These are phyloP conservation scores for Aspergillus sp. DNA, from an alignment of 2,329 filamentous ascomycete genomes.

Conservation along the genomic window DNA sequence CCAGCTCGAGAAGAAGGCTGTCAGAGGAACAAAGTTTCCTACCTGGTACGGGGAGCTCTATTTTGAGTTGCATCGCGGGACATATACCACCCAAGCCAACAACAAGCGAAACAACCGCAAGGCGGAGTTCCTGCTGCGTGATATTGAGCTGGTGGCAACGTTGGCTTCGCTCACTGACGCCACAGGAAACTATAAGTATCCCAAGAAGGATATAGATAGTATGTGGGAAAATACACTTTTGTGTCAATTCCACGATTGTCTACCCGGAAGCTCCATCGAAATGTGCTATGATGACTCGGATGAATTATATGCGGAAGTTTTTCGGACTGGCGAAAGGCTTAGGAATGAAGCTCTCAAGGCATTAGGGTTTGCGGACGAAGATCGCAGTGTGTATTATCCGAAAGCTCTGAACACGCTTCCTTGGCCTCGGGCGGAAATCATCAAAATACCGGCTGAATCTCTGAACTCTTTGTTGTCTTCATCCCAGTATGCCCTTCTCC, in stretches of 20 bases:
- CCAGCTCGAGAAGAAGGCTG: slow-evolving; percentile 67
- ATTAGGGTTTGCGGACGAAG: slow-evolving; percentile 52
- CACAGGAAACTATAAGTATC: slow-evolving; percentile 66
- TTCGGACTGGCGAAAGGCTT: slow-evolving; percentile 64
- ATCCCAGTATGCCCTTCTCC: slow-evolving; percentile 36
- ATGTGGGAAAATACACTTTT: slow-evolving; percentile 93
- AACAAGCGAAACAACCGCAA: slow-evolving; percentile 93
- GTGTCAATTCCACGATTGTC: slow-evolving; percentile 95
- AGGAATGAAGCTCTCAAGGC: slow-evolving; percentile 60
- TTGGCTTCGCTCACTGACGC: slow-evolving; percentile 64
- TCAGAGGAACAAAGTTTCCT: slow-evolving; percentile 60
- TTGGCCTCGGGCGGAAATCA: slow-evolving; percentile 70
- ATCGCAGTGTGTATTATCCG: slow-evolving; percentile 37
- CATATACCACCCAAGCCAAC: slow-evolving; percentile 94
- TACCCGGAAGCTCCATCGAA: slow-evolving; percentile 89
- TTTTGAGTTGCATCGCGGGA: slow-evolving; percentile 93
- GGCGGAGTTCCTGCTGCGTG: slow-evolving; percentile 74
- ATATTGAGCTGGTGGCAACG: slow-evolving; percentile 81
- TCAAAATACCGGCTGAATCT: slow-evolving; percentile 49
- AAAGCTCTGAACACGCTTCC: slow-evolving; percentile 76
- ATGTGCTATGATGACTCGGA: slow-evolving; percentile 98
- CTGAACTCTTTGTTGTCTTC: slow-evolving; percentile 8
- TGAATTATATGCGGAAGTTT: slow-evolving; percentile 76
- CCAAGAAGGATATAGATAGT: slow-evolving; percentile 83
- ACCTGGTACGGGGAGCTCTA: slow-evolving; percentile 99